These are phyloP conservation scores for Cardiospermum halicacabum DNA, from an alignment of 345 rosid genomes.

Conservation along the genomic window DNA sequence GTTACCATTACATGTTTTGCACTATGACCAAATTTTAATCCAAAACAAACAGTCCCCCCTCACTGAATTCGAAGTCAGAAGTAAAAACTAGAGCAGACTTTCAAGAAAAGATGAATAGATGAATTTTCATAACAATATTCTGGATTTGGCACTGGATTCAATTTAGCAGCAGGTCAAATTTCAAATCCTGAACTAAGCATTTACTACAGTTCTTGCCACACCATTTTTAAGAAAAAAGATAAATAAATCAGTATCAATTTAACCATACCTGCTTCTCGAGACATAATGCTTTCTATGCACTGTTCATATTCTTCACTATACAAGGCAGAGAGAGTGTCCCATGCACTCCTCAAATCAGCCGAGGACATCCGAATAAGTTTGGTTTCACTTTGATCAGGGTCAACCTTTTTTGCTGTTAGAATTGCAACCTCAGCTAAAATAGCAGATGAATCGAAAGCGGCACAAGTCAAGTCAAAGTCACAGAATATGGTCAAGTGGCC, in stretches of 20 bases:
- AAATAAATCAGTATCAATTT: constrained; percentile 5
- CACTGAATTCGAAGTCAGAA: neutral
- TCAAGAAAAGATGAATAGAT: neutral
- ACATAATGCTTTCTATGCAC: constrained; percentile 38
- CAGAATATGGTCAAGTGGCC: constrained; percentile 37
- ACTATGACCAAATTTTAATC: neutral
- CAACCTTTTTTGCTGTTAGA: constrained; percentile 37
- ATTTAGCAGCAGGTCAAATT: neutral
- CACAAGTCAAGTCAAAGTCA: constrained; percentile 59
- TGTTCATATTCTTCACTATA: constrained; percentile 45
- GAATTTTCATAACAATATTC: neutral
- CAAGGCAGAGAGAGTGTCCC: constrained; percentile 41
- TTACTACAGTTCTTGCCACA: constrained; percentile 1
- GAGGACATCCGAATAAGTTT: constrained; percentile 34
- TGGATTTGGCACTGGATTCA: neutral
- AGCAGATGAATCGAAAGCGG: constrained; percentile 55
- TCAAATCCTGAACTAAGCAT: neutral
- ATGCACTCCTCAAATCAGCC: constrained; percentile 38
- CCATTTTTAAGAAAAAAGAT: neutral
- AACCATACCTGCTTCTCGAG: constrained; percentile 26
- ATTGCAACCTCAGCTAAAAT: constrained; percentile 60
- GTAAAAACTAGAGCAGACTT: neutral
- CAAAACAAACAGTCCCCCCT: neutral
- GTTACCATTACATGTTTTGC: neutral
- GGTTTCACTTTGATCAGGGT: constrained; percentile 22